These are phyloP conservation scores for Ogataea philodendri DNA, from an alignment of 805 yeast genomes.

Conservation along the genomic window DNA sequence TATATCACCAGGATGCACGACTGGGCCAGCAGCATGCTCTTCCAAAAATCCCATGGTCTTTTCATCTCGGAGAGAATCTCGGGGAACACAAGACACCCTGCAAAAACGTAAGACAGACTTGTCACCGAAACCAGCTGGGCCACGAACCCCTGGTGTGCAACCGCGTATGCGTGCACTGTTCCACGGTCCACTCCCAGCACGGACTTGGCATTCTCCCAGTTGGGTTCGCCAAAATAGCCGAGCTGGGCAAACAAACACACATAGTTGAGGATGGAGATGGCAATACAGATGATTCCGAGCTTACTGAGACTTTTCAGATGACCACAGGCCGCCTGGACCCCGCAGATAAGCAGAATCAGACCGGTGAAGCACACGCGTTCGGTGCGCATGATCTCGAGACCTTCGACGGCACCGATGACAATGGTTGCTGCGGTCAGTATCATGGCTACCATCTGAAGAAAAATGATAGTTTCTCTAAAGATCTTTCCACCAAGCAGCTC, in stretches of 20 bases:
- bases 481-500: slow-evolving; percentile 37
- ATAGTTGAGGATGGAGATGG: slow-evolving; percentile 21
- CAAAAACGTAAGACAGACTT: slow-evolving; percentile 48
- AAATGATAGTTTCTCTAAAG: slow-evolving; percentile 33
- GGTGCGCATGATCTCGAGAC: slow-evolving; percentile 38
- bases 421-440: slow-evolving; percentile 42
- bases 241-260: slow-evolving; percentile 19
- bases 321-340: slow-evolving; percentile 41
- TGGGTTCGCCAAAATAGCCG: slow-evolving; percentile 21
- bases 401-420: slow-evolving; percentile 40
- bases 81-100: slow-evolving; percentile 50
- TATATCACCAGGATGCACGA: slow-evolving; percentile 39
- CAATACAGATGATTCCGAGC: slow-evolving; percentile 30
- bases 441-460: slow-evolving; percentile 41
- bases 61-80: slow-evolving; percentile 49
- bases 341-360: slow-evolving; percentile 38
- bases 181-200: slow-evolving; percentile 23
- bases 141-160: slow-evolving; percentile 22
- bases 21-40: slow-evolving; percentile 45
- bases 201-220: slow-evolving; percentile 22
- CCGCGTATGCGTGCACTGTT: slow-evolving; percentile 17
- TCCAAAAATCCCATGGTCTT: slow-evolving; percentile 48
- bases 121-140: slow-evolving; percentile 39
- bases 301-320: slow-evolving; percentile 39
- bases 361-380: slow-evolving; percentile 40